A percentile compares a stretch with the other conserved stretches of the same genome.
Conservation (phyloP, 2,329 filamentous ascomycete species). For the Colletotrichum tofieldiae region DNA sequence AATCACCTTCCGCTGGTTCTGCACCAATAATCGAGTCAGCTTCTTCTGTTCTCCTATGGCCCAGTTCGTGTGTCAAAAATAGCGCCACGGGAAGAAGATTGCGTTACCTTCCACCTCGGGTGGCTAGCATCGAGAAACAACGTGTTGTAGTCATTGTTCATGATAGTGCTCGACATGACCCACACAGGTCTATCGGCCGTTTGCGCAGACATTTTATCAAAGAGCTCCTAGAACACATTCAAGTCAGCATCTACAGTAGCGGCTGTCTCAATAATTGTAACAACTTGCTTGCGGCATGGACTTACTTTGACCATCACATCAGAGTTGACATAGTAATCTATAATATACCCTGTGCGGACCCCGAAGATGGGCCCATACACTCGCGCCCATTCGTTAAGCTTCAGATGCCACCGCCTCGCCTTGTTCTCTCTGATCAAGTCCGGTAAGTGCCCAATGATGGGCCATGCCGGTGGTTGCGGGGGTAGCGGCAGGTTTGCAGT, state of each 20-base stretch:
- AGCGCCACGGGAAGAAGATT: too few species aligned
- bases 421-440: constrained; percentile 19
- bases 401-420: constrained; percentile 16
- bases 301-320: constrained; percentile 22
- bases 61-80: too few species aligned
- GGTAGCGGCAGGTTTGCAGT: constrained; percentile 4
- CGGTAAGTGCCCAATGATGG: constrained; percentile 2
- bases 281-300: not conserved
- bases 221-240: constrained; percentile 3
- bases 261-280: too few species aligned
- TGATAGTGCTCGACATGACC: constrained; percentile 23
- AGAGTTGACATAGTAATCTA: constrained; percentile 28
- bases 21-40: not conserved
- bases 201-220: constrained; percentile 28
- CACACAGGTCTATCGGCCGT: constrained; percentile 25
- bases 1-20: constrained; percentile 27
- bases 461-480: not conserved
- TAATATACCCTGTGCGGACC: constrained; percentile 18
- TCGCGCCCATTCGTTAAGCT: constrained; percentile 11
- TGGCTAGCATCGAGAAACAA: constrained; percentile 23
- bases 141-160: constrained; percentile 16
- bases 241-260: too few species aligned
- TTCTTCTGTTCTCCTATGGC: too few species aligned
- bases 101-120: constrained; percentile 15
- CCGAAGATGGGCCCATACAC: constrained; percentile 24